These are phyloP conservation scores for Entoloma clypeatum DNA, from an alignment of 1,284 basidiomycete genomes.

Conservation along the genomic window DNA sequence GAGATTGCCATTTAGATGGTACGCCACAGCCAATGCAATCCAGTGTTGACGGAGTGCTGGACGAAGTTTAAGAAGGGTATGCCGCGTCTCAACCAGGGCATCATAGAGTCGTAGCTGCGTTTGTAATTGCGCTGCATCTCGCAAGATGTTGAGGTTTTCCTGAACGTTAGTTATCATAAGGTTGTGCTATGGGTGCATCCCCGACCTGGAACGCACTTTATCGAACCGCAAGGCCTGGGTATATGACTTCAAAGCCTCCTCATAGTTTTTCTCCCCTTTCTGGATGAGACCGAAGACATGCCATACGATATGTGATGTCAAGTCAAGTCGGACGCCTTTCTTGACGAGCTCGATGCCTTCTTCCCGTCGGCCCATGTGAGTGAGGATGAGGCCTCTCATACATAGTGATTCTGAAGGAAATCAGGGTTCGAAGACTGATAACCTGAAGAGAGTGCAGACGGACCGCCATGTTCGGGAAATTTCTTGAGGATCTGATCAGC, in stretches of 20 bases:
- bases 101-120: slow-evolving; percentile 88
- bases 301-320: slow-evolving; percentile 96
- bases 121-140: slow-evolving; percentile 88
- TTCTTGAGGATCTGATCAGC: slow-evolving; percentile 96
- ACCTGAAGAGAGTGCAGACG: slow-evolving; percentile 24
- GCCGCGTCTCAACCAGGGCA: slow-evolving; percentile 78
- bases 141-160: slow-evolving; percentile 93
- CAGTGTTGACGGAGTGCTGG: slow-evolving; percentile 88
- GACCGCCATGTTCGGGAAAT: slow-evolving; percentile 93
- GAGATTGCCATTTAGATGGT: slow-evolving; percentile 79
- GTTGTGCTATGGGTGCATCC: slow-evolving; percentile 11
- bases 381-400: slow-evolving; percentile 89
- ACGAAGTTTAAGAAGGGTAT: slow-evolving; percentile 76
- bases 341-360: slow-evolving; percentile 85
- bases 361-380: slow-evolving; percentile 81
- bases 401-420: slow-evolving; percentile 75
- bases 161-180: slow-evolving; percentile 29
- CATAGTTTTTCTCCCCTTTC: slow-evolving; percentile 89
- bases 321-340: slow-evolving; percentile 83
- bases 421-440: slow-evolving; percentile 17
- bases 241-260: slow-evolving; percentile 85
- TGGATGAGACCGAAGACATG: slow-evolving; percentile 95
- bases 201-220: slow-evolving; percentile 53
- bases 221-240: slow-evolving; percentile 83
- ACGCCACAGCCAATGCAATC: slow-evolving; percentile 86